Conservation (phyloP, 371 early-diverging fungal species). For the Rhizopus delemar region DNA sequence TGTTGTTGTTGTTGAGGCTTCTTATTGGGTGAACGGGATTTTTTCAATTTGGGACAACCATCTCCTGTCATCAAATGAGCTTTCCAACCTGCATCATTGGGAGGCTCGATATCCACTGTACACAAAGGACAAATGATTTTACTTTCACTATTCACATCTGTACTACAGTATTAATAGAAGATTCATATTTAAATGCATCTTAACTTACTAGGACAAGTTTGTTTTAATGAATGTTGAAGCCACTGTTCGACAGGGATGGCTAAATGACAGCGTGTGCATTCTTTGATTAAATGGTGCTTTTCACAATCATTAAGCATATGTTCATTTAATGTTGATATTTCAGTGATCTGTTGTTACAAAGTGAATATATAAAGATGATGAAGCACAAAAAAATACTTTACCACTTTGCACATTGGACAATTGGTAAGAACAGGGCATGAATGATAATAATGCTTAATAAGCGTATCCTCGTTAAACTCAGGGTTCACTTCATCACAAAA, state of each 20-base stretch:
- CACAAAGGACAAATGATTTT: slow-evolving; percentile 70
- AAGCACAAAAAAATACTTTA: slow-evolving; percentile 30
- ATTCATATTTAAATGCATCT: slow-evolving; percentile 11
- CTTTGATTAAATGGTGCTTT: slow-evolving; percentile 55
- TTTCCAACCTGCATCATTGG: slow-evolving; percentile 69
- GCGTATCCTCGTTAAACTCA: slow-evolving; percentile 69
- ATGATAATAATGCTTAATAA: slow-evolving; percentile 78
- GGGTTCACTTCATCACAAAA: slow-evolving; percentile 76
- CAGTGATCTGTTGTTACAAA: slow-evolving; percentile 57
- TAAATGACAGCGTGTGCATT: slow-evolving; percentile 68
- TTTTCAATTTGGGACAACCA: slow-evolving; percentile 51
- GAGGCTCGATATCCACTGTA: slow-evolving; percentile 52
- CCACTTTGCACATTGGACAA: slow-evolving; percentile 72
- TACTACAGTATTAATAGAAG: slow-evolving; percentile 8
- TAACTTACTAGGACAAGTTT: slow-evolving; percentile 46
- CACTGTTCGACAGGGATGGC: slow-evolving; percentile 64
- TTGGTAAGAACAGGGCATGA: slow-evolving; percentile 73
- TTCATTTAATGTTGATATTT: slow-evolving; percentile 67
- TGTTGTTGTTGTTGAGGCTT: not conserved
- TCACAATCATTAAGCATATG: slow-evolving; percentile 74
- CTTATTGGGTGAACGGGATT: slow-evolving; percentile 17
- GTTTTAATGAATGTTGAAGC: slow-evolving; percentile 54
- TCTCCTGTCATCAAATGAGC: slow-evolving; percentile 58
- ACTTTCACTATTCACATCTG: slow-evolving; percentile 11
- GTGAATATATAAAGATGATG: too few relatives aligned